Base-by-base conservation (phyloP, 1,284 basidiomycete genomes). In the Somion occarium region DNA sequence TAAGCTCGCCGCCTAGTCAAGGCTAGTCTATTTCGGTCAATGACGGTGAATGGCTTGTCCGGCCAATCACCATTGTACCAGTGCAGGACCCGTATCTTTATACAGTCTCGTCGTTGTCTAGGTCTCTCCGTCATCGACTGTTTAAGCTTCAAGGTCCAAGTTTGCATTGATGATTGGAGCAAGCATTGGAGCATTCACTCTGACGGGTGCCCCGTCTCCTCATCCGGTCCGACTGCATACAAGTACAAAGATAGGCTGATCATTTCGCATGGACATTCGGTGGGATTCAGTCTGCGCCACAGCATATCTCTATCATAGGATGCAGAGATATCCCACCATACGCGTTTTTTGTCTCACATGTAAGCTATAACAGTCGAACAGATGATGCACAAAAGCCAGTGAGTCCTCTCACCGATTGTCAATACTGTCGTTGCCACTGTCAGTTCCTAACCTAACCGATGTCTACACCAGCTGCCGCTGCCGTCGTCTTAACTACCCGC, bases 401-500 rank as follows among this genome's bases (percentile, higher is more conserved):
- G 24, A 9, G 12, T 45, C 12, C 44, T 18, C 18, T 24, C 9
- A 22, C 44, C 15, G 12, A 22, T 11, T 20, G 41, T 12, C 19
- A 12, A 26, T 22, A 13, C 22, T 12, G 12, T 24, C 44, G 24
- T 22, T 24, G 44, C 18, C 26, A 42, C 43, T n/a, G n/a, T n/a
- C n/a, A n/a, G n/a, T n/a, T n/a, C 26, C 7, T 20, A 23, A 22
- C 24, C 13, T 48, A 15, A 42, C 38, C 13, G 5, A 41, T 3
- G n/a, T 27, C 51, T 34, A 25, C 51, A 22, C 49, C 49, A 48
- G 34, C 48, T 7, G 30, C 7, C 7, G 30, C 30, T 7, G 7
- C 30, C 7, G 30, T 34, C 15, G 30, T 12, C 19, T 24, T 7
- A 38, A 38, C 11, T 19, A 23, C 41, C 41, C n/a, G n/a, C n/a